A percentile compares a stretch with the other conserved stretches of the same genome.
These are phyloP conservation scores for Physcomitrium patens DNA, from an alignment of 225 moss, liverwort and hornwort species.

Conservation along the genomic window DNA sequence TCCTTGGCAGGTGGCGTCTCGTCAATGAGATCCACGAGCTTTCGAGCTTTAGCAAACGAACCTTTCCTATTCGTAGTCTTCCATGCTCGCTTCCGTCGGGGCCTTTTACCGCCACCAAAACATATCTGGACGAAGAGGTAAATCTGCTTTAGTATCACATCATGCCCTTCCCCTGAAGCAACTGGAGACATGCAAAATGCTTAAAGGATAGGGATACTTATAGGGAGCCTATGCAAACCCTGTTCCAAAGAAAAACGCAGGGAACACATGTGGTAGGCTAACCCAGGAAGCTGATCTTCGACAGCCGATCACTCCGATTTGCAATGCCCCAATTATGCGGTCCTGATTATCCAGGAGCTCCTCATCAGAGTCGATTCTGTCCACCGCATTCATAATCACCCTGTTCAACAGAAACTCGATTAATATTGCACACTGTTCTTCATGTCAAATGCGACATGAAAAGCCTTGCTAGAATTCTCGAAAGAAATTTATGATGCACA, in stretches of 20 bases:
- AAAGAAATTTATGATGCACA: not conserved
- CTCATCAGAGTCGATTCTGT: slow-evolving; percentile 27
- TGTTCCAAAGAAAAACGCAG: not conserved
- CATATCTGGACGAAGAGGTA: slow-evolving; percentile 56
- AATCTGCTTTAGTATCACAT: not conserved
- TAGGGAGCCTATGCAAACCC: not conserved
- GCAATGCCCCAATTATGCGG: slow-evolving; percentile 55
- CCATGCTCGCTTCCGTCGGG: slow-evolving; percentile 78
- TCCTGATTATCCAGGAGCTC: slow-evolving; percentile 46
- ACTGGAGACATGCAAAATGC: not conserved
- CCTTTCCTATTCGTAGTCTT: slow-evolving; percentile 79
- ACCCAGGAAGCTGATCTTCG: slow-evolving; percentile 63
- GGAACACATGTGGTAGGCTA: slow-evolving; percentile 17
- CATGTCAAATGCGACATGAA: not conserved
- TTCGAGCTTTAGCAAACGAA: slow-evolving; percentile 72
- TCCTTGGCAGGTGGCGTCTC: slow-evolving; percentile 82
- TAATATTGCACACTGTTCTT: not conserved
- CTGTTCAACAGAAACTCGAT: slow-evolving; percentile 32
- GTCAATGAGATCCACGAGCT: slow-evolving; percentile 64
- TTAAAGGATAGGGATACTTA: not conserved
- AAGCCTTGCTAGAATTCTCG: not conserved
- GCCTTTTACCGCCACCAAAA: slow-evolving; percentile 87
- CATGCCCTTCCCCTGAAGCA: slow-evolving; percentile 6
- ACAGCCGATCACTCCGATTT: slow-evolving; percentile 45
- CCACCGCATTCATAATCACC: slow-evolving; percentile 27